Base-by-base conservation (phyloP, 352 stramenopile species). In the Lagenidium sp. region DNA sequence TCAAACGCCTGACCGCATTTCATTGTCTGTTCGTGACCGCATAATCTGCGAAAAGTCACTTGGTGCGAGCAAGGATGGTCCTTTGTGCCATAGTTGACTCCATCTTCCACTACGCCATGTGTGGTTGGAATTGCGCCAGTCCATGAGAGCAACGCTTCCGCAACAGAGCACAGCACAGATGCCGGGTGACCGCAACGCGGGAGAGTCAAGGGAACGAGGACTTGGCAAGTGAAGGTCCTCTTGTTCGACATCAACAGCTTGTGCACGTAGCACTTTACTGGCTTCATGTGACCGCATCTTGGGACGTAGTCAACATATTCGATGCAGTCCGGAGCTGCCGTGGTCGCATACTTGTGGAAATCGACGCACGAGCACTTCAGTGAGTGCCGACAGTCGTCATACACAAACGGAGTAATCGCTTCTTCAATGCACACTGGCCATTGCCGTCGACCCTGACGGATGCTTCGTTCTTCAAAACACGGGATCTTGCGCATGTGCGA, bases 1-100 rank as follows among this genome's bases (percentile, higher is more conserved):
- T 85, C 75, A 39, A 94, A 92, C 2, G 82, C 79, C 40, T 65
- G 53, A 36, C 81, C 72, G 24, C 82, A 94, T 31, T 65, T 59
- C 15, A 80, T 45, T 8, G 37, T 57, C 28, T 68, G 57, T 34
- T 65, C 53, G 23, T 94, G 82, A 0, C 76, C 75, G 42, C 82
- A 94, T 4, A 28, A 54, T 10, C 75, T 61, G 26, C 72, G 52
- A 55, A 94, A 89, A 15, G 41, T 79, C 1, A 89, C 70, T 8
- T 26, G 50, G 31, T 68, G 50, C 10, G 59, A 65, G 45, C 83
- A 95, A 20, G 62, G 65, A 36, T 86, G 68, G 37, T 93, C 83
- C 41, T 84, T 73, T 19, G 62, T 37, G 1, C 79, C 83, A 40
- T 89, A 95, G 2, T 23, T 28, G 13, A 60, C 36, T 11, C 77